Percentiles rank a stretch among this genome's conserved stretches.
Evolutionary conservation across 2,329 filamentous ascomycete genomes (phyloP).

Genomic region (Atkinsonella hypoxylon): DNA sequence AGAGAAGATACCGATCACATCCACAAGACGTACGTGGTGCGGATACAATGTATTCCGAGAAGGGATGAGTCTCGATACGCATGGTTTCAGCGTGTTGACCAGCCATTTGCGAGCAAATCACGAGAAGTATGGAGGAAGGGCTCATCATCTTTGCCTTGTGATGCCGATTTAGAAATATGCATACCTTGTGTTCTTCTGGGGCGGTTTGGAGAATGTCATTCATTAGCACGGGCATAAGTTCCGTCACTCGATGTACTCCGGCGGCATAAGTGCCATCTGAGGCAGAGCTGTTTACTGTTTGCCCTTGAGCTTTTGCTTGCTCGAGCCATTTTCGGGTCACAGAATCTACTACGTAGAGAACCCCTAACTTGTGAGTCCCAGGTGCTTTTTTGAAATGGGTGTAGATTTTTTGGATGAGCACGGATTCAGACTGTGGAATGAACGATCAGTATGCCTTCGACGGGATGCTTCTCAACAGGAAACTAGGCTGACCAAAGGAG

Average conservation of each 20-base stretch:
- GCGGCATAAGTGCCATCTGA: slow-evolving; percentile 88
- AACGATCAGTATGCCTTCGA: slow-evolving; percentile 11
- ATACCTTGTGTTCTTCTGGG: slow-evolving; percentile 94
- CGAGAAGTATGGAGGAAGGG: neutral
- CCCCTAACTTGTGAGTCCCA: slow-evolving; percentile 91
- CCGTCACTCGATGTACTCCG: slow-evolving; percentile 91
- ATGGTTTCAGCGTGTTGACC: neutral
- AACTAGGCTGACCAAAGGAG: neutral
- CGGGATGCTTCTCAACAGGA: neutral
- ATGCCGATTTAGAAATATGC: slow-evolving; percentile 27
- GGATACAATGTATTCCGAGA: neutral
- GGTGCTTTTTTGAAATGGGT: slow-evolving; percentile 95
- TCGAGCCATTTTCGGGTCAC: slow-evolving; percentile 98
- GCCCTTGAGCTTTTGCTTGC: slow-evolving; percentile 76
- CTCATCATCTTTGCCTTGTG: neutral
- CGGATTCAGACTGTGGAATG: slow-evolving; percentile 67
- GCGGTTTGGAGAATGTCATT: slow-evolving; percentile 84
- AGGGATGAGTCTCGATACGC: neutral
- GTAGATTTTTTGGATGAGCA: slow-evolving; percentile 91
- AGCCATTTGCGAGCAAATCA: slow-evolving; percentile 1
- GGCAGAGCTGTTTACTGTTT: slow-evolving; percentile 68
- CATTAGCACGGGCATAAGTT: slow-evolving; percentile 87
- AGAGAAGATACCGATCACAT: neutral
- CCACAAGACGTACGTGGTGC: neutral
- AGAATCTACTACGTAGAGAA: slow-evolving; percentile 99